phyloP scores from a whole-genome alignment of 202 grass and related monocot genomes.

The Hordeum pubiflorum region DNA sequence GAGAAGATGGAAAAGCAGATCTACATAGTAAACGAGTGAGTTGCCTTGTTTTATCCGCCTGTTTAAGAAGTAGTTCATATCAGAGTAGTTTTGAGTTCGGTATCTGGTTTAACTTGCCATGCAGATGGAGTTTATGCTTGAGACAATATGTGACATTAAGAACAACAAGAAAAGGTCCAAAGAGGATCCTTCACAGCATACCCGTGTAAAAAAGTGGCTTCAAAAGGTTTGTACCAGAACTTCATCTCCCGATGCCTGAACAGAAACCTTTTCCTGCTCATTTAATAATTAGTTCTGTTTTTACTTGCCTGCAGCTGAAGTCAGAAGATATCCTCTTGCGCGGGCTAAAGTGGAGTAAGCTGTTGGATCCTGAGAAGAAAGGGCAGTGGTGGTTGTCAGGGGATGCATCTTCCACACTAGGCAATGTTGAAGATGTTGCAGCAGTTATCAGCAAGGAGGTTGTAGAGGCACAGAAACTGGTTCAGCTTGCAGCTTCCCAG shows the following conservation, averaged over 20 bases:
- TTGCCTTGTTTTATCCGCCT: conserved; percentile 15
- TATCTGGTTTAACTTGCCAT: conserved; percentile 26
- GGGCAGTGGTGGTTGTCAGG: conserved; percentile 92
- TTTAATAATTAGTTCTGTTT: conserved; percentile 8
- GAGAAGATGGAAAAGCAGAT: conserved; percentile 43
- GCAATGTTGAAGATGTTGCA: conserved; percentile 51
- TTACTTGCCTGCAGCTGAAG: conserved; percentile 48
- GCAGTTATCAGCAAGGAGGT: conserved; percentile 55
- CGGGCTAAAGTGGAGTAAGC: conserved; percentile 62
- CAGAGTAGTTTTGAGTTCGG: background rate
- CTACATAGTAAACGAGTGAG: conserved; percentile 72
- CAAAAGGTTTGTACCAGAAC: conserved; percentile 58
- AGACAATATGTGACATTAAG: conserved; percentile 91
- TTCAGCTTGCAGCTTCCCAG: conserved; percentile 80
- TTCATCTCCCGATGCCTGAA: conserved; percentile 5
- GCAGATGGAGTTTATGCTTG: conserved; percentile 97
- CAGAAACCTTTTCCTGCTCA: conserved; percentile 7
- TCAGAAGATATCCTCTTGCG: conserved; percentile 64
- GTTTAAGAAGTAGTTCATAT: conserved; percentile 13
- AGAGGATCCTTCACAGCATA: conserved; percentile 71
- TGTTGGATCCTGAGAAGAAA: conserved; percentile 87
- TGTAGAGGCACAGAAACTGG: conserved; percentile 71
- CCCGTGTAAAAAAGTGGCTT: conserved; percentile 84
- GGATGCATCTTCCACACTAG: conserved; percentile 37
- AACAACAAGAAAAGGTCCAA: conserved; percentile 88